These are phyloP conservation scores for Epichloe coenophiala DNA, from an alignment of 2,329 filamentous ascomycete genomes.

Conservation along the genomic window DNA sequence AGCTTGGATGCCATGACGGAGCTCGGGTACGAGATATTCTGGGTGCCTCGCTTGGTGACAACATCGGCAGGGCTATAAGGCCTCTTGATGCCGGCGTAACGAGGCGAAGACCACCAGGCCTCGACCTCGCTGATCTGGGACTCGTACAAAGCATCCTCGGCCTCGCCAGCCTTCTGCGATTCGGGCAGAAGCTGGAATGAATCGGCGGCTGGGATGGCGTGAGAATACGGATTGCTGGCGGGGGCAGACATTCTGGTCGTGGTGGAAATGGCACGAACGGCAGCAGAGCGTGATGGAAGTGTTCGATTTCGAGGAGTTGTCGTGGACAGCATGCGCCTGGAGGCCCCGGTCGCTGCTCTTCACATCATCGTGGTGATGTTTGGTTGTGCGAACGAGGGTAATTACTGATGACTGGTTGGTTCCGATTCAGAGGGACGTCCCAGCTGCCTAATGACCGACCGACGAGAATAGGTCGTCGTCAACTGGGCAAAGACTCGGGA, in stretches of 20 bases:
- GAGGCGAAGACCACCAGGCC: constrained; percentile 77
- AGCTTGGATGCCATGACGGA: constrained; percentile 92
- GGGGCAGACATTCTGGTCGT: constrained; percentile 18
- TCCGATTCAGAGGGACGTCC: too few relatives aligned
- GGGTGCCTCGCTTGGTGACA: constrained; percentile 79
- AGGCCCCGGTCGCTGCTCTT: constrained; percentile 18
- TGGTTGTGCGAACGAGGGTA: not conserved
- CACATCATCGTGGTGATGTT: constrained; percentile 16
- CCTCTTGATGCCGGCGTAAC: constrained; percentile 79
- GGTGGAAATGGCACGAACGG: constrained; percentile 18
- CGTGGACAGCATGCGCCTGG: constrained; percentile 14
- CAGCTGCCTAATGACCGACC: too few relatives aligned
- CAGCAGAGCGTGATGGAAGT: constrained; percentile 7
- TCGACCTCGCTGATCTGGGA: constrained; percentile 75
- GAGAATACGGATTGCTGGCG: constrained; percentile 15
- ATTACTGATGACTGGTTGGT: too few relatives aligned
- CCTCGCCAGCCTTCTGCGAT: constrained; percentile 58
- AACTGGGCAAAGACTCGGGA: not conserved
- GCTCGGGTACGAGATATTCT: constrained; percentile 80
- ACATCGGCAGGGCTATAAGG: constrained; percentile 86
- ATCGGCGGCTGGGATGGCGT: constrained; percentile 41
- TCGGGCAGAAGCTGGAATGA: constrained; percentile 78
- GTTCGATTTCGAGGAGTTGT: constrained; percentile 8
- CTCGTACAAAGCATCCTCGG: constrained; percentile 77
- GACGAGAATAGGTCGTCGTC: too few relatives aligned